Conservation (phyloP, 768 basidiomycete species). For the Suillus brevipes region DNA sequence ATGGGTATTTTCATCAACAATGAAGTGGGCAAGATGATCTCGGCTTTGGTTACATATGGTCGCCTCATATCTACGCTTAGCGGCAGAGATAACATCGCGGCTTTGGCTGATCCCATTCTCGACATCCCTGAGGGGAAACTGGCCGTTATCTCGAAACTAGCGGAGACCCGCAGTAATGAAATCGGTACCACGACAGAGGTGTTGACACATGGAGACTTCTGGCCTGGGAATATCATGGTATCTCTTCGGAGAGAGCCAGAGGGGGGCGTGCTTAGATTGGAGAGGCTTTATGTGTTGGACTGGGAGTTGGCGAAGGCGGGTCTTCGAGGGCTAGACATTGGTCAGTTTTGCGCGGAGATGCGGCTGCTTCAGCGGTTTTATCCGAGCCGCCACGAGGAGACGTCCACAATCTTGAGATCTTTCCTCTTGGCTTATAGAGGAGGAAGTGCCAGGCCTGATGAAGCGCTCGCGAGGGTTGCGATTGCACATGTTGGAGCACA, state of each 20-base stretch:
- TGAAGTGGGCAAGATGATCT: conserved; percentile 40
- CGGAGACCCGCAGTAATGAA: conserved; percentile 27
- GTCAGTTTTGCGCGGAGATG: conserved; percentile 66
- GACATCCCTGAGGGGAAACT: conserved; percentile 39
- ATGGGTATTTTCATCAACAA: conserved; percentile 42
- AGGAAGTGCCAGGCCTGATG: conserved; percentile 19
- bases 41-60: conserved; percentile 45
- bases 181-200: conserved; percentile 35
- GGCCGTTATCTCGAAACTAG: conserved; percentile 33
- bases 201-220: conserved; percentile 59
- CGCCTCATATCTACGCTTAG: conserved; percentile 41
- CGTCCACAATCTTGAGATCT: conserved; percentile 37
- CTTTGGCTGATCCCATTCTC: conserved; percentile 44
- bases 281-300: conserved; percentile 53
- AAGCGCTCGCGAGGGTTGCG: conserved; percentile 36
- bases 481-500: conserved; percentile 57
- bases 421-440: conserved; percentile 50
- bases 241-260: conserved; percentile 29
- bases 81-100: conserved; percentile 31
- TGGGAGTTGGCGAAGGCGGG: conserved; percentile 67
- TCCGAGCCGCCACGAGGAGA: conserved; percentile 38
- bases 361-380: conserved; percentile 50
- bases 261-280: conserved; percentile 30
- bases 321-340: conserved; percentile 57
- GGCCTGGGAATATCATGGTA: conserved; percentile 70